phyloP scores from a whole-genome alignment of 2,329 filamentous ascomycete genomes.

The Endocalyx cinctus region DNA sequence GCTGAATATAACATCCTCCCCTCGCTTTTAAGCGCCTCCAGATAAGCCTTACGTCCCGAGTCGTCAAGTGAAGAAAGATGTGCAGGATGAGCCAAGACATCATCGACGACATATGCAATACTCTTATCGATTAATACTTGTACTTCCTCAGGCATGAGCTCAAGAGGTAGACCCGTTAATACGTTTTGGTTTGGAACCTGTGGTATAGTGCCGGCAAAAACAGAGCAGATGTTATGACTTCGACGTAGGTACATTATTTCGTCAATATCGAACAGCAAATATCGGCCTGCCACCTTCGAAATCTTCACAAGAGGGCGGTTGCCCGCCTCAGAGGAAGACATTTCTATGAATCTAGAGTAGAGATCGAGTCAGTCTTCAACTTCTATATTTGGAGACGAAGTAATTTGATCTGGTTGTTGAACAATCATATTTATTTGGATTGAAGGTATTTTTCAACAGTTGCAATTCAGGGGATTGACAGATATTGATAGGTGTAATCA shows the following conservation, averaged over 20 bases:
- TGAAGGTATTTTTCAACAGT: constrained; percentile 44
- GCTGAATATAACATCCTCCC: constrained; percentile 31
- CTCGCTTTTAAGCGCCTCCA: constrained; percentile 50
- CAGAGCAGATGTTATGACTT: constrained; percentile 77
- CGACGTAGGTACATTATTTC: constrained; percentile 74
- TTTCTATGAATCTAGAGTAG: no score
- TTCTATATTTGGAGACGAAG: constrained; percentile 10
- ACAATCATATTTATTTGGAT: constrained; percentile 41
- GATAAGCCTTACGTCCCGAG: constrained; percentile 57
- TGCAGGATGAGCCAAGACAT: constrained; percentile 63
- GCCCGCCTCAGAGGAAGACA: no score
- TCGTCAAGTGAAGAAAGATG: constrained; percentile 56
- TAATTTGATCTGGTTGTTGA: constrained; percentile 23
- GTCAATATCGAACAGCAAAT: constrained; percentile 84
- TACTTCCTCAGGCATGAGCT: constrained; percentile 89
- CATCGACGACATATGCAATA: constrained; percentile 76
- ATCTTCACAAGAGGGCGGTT: constrained; percentile 60
- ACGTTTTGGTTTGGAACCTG: constrained; percentile 94
- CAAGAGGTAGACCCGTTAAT: constrained; percentile 82
- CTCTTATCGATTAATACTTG: constrained; percentile 72
- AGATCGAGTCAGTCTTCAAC: constrained; percentile 15
- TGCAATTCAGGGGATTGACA: constrained; percentile 88
- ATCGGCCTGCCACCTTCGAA: constrained; percentile 73
- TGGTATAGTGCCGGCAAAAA: constrained; percentile 81
- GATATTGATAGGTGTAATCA: constrained; percentile 67